These are phyloP conservation scores for Antarctomyces pellizariae DNA, from an alignment of 495 filamentous ascomycete genomes.

Conservation along the genomic window DNA sequence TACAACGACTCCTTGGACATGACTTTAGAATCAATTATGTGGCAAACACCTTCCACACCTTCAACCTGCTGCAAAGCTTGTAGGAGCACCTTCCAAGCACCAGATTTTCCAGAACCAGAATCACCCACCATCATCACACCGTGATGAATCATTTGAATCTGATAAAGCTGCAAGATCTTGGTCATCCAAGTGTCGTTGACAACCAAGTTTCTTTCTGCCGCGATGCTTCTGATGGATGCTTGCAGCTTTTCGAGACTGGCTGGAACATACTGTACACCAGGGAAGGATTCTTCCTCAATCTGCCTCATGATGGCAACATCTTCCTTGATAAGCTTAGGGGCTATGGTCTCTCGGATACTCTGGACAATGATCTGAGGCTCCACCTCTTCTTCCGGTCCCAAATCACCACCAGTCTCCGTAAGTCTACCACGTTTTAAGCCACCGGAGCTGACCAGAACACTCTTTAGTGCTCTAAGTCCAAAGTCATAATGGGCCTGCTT, in stretches of 20 bases:
- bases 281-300: slow-evolving; percentile 74
- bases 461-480: slow-evolving; percentile 89
- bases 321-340: slow-evolving; percentile 76
- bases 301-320: slow-evolving; percentile 74
- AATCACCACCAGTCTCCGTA: slow-evolving; percentile 23
- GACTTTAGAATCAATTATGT: slow-evolving; percentile 97
- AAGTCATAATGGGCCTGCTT: slow-evolving; percentile 99
- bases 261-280: slow-evolving; percentile 77
- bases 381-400: slow-evolving; percentile 48
- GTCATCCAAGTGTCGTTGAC: slow-evolving; percentile 89
- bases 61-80: slow-evolving; percentile 81
- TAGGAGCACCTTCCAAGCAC: slow-evolving; percentile 83
- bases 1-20: slow-evolving; percentile 98
- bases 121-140: slow-evolving; percentile 99
- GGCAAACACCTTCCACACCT: slow-evolving; percentile 75
- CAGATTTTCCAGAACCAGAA: slow-evolving; percentile 86
- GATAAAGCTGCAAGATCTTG: slow-evolving; percentile 86
- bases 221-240: slow-evolving; percentile 58
- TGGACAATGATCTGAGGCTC: slow-evolving; percentile 99
- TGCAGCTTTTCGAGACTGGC: slow-evolving; percentile 61
- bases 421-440: slow-evolving; percentile 77
- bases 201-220: slow-evolving; percentile 58
- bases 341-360: slow-evolving; percentile 94
- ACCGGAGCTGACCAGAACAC: slow-evolving; percentile 90
- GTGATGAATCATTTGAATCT: slow-evolving; percentile 93